Evolutionary conservation across 768 basidiomycete species (phyloP), one percentile per base, ranked within the genome.

Genomic region (Boletus insuetus): DNA sequence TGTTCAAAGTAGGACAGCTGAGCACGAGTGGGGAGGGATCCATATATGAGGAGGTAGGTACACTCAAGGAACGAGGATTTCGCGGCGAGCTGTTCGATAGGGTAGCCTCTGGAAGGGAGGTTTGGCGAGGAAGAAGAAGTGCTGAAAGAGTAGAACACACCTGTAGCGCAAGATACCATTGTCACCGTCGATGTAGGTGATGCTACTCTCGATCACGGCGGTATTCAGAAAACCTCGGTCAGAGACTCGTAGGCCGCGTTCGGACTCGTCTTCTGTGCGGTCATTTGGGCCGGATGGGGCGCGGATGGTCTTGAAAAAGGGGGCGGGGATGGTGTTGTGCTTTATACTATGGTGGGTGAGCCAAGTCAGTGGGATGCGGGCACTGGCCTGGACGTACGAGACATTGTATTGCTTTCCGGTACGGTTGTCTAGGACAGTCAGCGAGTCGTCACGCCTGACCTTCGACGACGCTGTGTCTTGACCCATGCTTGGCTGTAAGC

Each of bases 111-210:
- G 64, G 39, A 47, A 51, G 16, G 61, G 38, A 39, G 3, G 13
- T 1, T 29, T 16, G 31, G 46, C 43, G n/a, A 53, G 52, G 0
- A 24, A 31, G 0, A 24, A 31, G 0, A 49, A 7, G 43, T 54
- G 35, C 5, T 22, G 22, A 14, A 32, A 17, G 54, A 52, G 29
- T 22, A 1, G 10, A 50, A 58, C 59, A 37, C 55, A 87, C 89
- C 89, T 82, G 72, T 91, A 92, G 44, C 89, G 84, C 56, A 91
- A 70, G 47, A 91, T 82, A 77, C 91, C 92, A 38, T 82, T 86
- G 19, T 94, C 90, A 45, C 94, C 94, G 65, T 96, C 93, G 59
- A 96, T 96, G 61, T 86, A 95, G 0, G 93, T 94, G 63, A 96
- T 94, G 63, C 81, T 73, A 60, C 89, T 91, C 60, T 83, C 75